phyloP scores from a whole-genome alignment of 495 filamentous ascomycete species.

The Rhypophila decipiens region DNA sequence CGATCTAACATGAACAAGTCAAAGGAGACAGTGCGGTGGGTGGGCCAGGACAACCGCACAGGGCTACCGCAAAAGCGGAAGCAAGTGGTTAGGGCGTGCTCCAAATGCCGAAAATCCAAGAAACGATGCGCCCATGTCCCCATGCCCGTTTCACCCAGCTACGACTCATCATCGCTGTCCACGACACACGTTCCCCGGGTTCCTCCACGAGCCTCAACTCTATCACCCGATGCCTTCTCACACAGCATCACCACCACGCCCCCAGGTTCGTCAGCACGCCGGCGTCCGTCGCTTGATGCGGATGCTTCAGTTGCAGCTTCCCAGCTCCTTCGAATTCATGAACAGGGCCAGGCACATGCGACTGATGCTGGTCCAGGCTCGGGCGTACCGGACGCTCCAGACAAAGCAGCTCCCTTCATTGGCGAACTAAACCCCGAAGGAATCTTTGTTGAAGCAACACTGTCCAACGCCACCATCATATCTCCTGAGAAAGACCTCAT shows the following conservation, averaged over 20 bases:
- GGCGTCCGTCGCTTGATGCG: not conserved
- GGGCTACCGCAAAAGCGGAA: conserved; percentile 42
- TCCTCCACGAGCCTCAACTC: too few relatives aligned
- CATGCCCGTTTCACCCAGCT: not conserved
- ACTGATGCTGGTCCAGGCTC: not conserved
- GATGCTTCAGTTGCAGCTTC: not conserved
- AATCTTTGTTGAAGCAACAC: conserved; percentile 41
- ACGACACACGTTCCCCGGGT: not conserved
- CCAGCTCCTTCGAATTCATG: not conserved
- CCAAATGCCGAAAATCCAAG: conserved; percentile 40
- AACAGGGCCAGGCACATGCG: not conserved
- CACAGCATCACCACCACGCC: not conserved
- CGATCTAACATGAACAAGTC: too few relatives aligned
- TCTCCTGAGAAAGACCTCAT: conserved; percentile 23
- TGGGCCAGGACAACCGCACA: too few relatives aligned
- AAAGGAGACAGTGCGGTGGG: too few relatives aligned
- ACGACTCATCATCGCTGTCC: not conserved
- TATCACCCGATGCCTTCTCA: not conserved
- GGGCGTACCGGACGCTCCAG: too few relatives aligned
- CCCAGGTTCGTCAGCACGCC: not conserved
- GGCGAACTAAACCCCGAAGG: conserved; percentile 50
- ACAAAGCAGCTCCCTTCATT: conserved; percentile 35
- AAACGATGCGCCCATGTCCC: not conserved
- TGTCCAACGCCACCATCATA: conserved; percentile 27
- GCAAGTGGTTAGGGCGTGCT: conserved; percentile 43